Evolutionary conservation across 225 moss, liverwort and hornwort species (phyloP), one percentile per base, ranked within the genome.

Genomic region (Physcomitrellopsis africana): DNA sequence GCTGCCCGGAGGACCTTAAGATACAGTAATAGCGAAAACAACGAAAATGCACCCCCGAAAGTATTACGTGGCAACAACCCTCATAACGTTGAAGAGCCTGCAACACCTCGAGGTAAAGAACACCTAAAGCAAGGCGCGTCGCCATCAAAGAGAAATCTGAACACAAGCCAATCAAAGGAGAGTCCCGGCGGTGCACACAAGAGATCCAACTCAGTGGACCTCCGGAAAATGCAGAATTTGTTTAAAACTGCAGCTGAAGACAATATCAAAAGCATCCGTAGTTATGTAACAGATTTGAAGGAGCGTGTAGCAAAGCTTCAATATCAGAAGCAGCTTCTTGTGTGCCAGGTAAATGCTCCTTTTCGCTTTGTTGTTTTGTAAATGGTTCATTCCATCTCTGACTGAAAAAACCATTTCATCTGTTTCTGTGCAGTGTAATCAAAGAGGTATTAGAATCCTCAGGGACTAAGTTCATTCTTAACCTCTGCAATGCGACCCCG

Each of bases 251-350:
- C 99, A 18, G 99, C 95, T 24, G 99, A 99, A 78, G 99, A 99
- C 51, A 99, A 99, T 74, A 99, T 99, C 41, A 95, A 95, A 77
- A 95, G 99, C 74, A 99, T 99, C 9, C 99, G 95, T 43, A 72
- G 90, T 4, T 99, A 99, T 52, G 99, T 99, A 0, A 93, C 93
- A 20, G 95, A 99, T 76, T 80, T 99, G 60, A 99, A 99, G 72
- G 99, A 99, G 85, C 86, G 99, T 57, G 99, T 99, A 22, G 95
- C 99, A 15, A 99, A 99, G 87, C 95, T 99, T 9, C 99, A 99
- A 73, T 99, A 95, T 63, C 99, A 99, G 68, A 99, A 99, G 82
- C 99, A 99, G 77, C 86, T 99, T 11, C 82, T 99, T n/a, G 93
- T 99, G 44, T 99, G 99, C 75, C 95, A 99, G 93, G 96, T 93